Base-by-base conservation (phyloP, 768 basidiomycete species). In the Porpolomopsis calyptriformis region DNA sequence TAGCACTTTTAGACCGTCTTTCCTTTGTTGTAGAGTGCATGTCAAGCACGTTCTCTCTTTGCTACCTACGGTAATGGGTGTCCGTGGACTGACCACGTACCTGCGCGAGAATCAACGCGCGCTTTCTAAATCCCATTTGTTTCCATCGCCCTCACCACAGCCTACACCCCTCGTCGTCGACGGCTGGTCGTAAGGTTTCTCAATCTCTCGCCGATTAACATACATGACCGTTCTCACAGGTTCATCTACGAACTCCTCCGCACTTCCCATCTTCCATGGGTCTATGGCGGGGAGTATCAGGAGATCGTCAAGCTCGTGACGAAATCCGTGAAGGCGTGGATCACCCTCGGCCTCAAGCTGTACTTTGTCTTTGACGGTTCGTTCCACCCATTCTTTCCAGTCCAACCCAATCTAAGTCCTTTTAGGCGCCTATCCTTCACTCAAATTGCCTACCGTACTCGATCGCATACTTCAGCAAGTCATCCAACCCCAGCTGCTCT, bases 301-400 rank as follows among this genome's bases (percentile, higher is more conserved):
- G 70, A 70, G 44, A 82, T 86, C 50, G 60, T 62, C 6, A 54
- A 59, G n/a, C 60, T 74, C 14, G 68, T 84, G 3, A 60, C 57
- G 36, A 60, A 53, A 39, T 72, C 80, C 12, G 76, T 84, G 10
- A 58, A 70, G 48, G 77, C 81, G 10, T 89, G 85, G 88, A 69
- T 82, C 37, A 63, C 66, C 20, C 66, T 85, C 8, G 82, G 85
- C 18, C 59, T 88, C 31, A 65, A 67, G 43, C 63, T 86, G 4
- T 70, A 76, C 55, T 84, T 91, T 53, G 87, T 90, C 4, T 90
- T 91, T 53, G 88, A 91, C 57, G 88, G 88, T 89, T 51, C 46
- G 73, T 65, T 39, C 10, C 22, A 29, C 29, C 38, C 24, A 22
- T 42, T 43, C 29, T 41, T 4, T 49, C 9, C 29, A 45, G 39